Percentiles rank a stretch among this genome's conserved stretches.
Conservation (phyloP, 352 stramenopile genomes). For the Globisporangium yorkense region DNA sequence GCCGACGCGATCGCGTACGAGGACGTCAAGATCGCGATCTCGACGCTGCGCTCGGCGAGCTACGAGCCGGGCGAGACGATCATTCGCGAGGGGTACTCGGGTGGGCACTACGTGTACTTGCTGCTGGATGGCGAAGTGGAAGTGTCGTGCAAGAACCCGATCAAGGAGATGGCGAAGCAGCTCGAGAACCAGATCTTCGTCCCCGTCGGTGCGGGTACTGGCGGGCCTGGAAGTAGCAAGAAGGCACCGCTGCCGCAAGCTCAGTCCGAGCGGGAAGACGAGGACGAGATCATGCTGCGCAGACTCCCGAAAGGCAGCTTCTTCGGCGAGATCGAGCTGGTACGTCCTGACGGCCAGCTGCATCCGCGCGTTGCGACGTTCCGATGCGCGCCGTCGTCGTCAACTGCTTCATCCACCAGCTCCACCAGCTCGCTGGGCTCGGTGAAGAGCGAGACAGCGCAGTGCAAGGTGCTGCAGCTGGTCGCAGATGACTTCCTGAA, state of each 20-base stretch:
- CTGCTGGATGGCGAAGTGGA: constrained; percentile 73
- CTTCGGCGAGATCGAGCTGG: constrained; percentile 76
- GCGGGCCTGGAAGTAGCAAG: not conserved
- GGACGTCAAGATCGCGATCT: constrained; percentile 82
- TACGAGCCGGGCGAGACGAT: constrained; percentile 65
- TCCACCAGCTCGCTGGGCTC: not conserved
- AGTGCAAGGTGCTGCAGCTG: constrained; percentile 75
- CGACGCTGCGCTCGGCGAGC: constrained; percentile 59
- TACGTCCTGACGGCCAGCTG: constrained; percentile 60
- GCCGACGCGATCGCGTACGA: constrained; percentile 66
- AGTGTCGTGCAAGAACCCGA: constrained; percentile 72
- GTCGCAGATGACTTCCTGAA: constrained; percentile 77
- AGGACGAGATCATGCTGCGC: constrained; percentile 50
- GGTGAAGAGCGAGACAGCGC: constrained; percentile 1
- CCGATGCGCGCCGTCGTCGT: constrained; percentile 19
- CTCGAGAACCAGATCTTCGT: constrained; percentile 11
- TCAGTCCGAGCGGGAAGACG: not conserved
- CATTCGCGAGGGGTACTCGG: constrained; percentile 62
- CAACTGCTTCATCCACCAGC: too few relatives aligned
- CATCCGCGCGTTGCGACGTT: constrained; percentile 73
- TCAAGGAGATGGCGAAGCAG: constrained; percentile 25
- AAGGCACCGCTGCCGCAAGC: not conserved
- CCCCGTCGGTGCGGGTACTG: not conserved
- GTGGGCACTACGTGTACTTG: constrained; percentile 73
- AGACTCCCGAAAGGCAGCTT: constrained; percentile 64